Percentiles rank a stretch among this genome's conserved stretches.
Evolutionary conservation across 148 eudicot genomes (phyloP).

Genomic region (Amaranthus cruentus): DNA sequence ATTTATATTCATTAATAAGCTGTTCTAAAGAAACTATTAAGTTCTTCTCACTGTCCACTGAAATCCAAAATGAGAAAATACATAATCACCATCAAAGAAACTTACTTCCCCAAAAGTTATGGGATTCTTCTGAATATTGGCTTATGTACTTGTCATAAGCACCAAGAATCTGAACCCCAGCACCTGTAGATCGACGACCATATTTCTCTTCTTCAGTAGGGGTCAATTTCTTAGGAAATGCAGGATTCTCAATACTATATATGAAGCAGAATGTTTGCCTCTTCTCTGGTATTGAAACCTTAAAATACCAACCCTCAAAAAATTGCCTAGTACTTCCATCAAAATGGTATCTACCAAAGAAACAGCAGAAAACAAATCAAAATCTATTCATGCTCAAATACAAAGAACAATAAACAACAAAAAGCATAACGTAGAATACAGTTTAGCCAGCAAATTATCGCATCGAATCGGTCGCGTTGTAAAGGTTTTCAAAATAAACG

Average conservation of each 20-base stretch:
- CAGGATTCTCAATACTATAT: conserved; percentile 90
- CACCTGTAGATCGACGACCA: conserved; percentile 81
- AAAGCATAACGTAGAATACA: too few relatives aligned
- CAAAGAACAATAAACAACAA: too few relatives aligned
- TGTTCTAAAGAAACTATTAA: neutral
- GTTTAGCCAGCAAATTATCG: too few relatives aligned
- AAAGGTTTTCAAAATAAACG: too few relatives aligned
- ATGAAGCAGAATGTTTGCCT: conserved; percentile 96
- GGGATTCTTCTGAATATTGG: conserved; percentile 63
- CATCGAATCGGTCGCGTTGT: too few relatives aligned
- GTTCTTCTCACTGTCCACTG: neutral
- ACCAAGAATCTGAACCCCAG: conserved; percentile 92
- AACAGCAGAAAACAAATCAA: neutral
- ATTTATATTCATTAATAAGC: neutral
- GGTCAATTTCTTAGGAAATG: conserved; percentile 58
- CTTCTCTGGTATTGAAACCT: conserved; percentile 80
- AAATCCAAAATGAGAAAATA: conserved; percentile 1
- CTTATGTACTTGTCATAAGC: conserved; percentile 91
- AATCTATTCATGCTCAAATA: too few relatives aligned
- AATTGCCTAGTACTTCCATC: conserved; percentile 74
- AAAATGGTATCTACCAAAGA: conserved; percentile 67
- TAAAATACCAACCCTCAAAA: conserved; percentile 99
- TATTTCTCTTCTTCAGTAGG: conserved; percentile 50
- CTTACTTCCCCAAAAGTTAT: conserved; percentile 95
- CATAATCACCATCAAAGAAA: neutral